Evolutionary conservation across 495 filamentous ascomycete species (phyloP).

Genomic region (Apiosordaria backusii): DNA sequence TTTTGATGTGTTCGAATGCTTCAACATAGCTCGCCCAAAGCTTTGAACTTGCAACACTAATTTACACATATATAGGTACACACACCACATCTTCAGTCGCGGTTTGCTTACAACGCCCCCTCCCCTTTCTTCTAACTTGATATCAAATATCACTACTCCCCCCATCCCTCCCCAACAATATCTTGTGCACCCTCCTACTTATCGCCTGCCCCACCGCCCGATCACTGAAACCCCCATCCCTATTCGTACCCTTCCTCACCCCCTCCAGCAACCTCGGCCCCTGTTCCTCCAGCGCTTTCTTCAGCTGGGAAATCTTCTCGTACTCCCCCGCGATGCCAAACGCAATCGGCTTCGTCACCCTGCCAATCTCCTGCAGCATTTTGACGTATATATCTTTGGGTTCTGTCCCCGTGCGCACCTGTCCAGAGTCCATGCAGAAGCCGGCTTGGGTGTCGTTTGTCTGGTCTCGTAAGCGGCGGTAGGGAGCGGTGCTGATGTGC

Average conservation of each 20-base stretch:
- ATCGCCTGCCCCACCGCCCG: constrained; percentile 63
- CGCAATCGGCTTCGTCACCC: constrained; percentile 70
- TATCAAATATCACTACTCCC: constrained; percentile 58
- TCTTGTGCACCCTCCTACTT: constrained; percentile 69
- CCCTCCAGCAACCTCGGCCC: constrained; percentile 61
- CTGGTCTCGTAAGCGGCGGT: constrained; percentile 48
- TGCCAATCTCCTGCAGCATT: constrained; percentile 75
- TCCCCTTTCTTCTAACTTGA: too few species aligned
- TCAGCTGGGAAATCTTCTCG: constrained; percentile 53
- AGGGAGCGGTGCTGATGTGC: constrained; percentile 74
- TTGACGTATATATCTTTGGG: constrained; percentile 66
- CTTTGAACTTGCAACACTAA: too few species aligned
- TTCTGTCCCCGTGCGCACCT: constrained; percentile 70
- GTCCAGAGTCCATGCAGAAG: constrained; percentile 82
- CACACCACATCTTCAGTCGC: background rate
- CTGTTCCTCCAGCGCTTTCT: constrained; percentile 53
- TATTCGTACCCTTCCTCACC: constrained; percentile 64
- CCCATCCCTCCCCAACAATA: constrained; percentile 68
- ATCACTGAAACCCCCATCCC: constrained; percentile 62
- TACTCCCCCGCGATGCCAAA: constrained; percentile 65
- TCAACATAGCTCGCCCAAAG: too few species aligned
- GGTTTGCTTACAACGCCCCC: too few species aligned
- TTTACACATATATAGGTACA: background rate
- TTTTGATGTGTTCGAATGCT: too few species aligned
- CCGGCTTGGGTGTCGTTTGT: constrained; percentile 47